These are phyloP conservation scores for Fraxinus latifolia DNA, from an alignment of 305 asterid species.

Conservation along the genomic window DNA sequence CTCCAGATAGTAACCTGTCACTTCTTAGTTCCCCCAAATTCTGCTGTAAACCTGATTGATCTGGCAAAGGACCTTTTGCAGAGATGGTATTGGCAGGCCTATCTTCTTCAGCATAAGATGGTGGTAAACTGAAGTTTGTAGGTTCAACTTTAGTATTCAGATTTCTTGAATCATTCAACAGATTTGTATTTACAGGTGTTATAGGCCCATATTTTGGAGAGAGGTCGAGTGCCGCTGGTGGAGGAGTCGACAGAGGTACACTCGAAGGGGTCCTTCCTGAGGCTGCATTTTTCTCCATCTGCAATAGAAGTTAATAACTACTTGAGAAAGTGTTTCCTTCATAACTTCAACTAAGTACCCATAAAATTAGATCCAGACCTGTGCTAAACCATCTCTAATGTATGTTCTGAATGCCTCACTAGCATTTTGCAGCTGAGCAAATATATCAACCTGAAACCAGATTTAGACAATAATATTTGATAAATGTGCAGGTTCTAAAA, in stretches of 20 bases:
- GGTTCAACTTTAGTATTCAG: conserved; percentile 57
- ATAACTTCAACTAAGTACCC: neutral
- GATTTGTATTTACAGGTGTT: conserved; percentile 72
- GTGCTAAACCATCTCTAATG: conserved; percentile 94
- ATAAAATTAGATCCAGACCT: conserved; percentile 43
- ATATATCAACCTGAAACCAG: neutral
- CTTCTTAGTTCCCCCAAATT: conserved; percentile 59
- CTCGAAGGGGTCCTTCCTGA: conserved; percentile 96
- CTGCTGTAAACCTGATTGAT: conserved; percentile 49
- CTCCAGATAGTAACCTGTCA: conserved; percentile 82
- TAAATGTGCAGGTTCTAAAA: neutral
- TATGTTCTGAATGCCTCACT: conserved; percentile 95
- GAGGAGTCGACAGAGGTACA: conserved; percentile 92
- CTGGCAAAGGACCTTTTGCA: conserved; percentile 36
- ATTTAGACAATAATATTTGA: neutral
- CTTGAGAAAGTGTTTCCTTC: neutral
- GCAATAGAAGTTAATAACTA: conserved; percentile 29
- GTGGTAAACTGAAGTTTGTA: conserved; percentile 71
- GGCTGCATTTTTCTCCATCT: conserved; percentile 98
- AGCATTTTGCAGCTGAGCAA: conserved; percentile 91
- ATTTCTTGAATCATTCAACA: conserved; percentile 52
- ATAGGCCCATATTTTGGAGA: conserved; percentile 69
- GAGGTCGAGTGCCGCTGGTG: conserved; percentile 67
- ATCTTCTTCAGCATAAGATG: conserved; percentile 70
- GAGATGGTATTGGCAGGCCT: conserved; percentile 31